Evolutionary conservation across 1,284 basidiomycete species (phyloP).

Genomic region (Leccinum subfulvum): DNA sequence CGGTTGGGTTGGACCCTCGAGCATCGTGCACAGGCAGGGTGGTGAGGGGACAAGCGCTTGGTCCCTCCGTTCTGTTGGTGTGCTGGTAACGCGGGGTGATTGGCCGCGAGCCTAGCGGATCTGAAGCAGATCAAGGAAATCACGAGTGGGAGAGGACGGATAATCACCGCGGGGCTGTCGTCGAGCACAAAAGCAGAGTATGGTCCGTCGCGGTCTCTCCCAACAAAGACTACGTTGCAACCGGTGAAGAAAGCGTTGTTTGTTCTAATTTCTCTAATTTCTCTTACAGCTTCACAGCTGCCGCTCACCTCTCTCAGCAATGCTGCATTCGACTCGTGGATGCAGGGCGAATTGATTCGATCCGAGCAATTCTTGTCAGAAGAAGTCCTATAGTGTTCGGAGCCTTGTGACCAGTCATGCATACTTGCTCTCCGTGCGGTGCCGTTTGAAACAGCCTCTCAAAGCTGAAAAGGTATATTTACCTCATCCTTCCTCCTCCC

Average conservation of each 20-base stretch:
- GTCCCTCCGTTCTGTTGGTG: slow-evolving; percentile 46
- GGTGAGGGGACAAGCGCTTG: slow-evolving; percentile 42
- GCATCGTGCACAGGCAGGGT: slow-evolving; percentile 34
- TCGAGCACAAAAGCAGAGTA: not conserved
- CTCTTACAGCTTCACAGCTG: not conserved
- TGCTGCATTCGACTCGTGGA: not conserved
- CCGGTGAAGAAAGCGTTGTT: not conserved
- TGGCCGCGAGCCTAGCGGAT: slow-evolving; percentile 35
- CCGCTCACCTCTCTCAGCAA: not conserved
- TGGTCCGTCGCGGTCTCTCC: not conserved
- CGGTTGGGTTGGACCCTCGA: slow-evolving; percentile 32
- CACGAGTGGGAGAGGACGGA: slow-evolving; percentile 44
- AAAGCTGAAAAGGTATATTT: not conserved
- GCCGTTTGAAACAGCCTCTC: not conserved
- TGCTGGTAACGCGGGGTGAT: slow-evolving; percentile 18
- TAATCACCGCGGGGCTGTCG: slow-evolving; percentile 11
- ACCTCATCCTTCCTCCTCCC: not conserved
- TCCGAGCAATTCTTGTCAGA: not conserved
- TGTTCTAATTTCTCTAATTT: not conserved
- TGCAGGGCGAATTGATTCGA: not conserved
- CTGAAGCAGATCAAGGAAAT: slow-evolving; percentile 34
- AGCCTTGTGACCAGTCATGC: not conserved
- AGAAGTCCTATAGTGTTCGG: not conserved
- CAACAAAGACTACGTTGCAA: not conserved
- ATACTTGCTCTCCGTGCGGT: not conserved